Base-by-base conservation (phyloP, 345 rosid species). In the Boechera divaricarpa region DNA sequence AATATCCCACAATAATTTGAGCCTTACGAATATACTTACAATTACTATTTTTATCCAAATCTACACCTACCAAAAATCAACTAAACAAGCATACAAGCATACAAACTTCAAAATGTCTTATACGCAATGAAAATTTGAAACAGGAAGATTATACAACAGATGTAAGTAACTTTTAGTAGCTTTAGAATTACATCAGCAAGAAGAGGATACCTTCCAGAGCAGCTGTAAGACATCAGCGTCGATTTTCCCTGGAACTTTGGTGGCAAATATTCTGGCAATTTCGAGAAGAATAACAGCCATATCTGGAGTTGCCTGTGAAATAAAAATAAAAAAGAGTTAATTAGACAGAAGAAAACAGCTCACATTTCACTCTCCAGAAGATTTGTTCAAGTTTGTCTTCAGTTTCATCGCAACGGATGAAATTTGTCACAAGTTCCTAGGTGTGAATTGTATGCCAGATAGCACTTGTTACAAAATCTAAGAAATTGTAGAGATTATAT, bases 261-360 rank as follows among this genome's bases (percentile, higher is more conserved):
- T 93, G 57, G 99, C 98, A 76, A 96, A 96, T 65, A 96, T 93
- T 83, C 99, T 88, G 52, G 99, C 99, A 81, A 96, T 91, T 91
- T 93, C 98, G 64, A 96, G 98, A 74, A 96, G 90, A 66, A 97
- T 96, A 67, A 96, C 97, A 79, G 98, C 99, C 99, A 96, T 96
- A 83, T 93, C 98, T 55, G 98, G 99, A 39, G 98, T 90, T 52
- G 97, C 98, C 99, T 95, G 83, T 48, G 49, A 77, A 82, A 86
- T 36, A 67, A 79, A 77, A 72, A 29, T 21, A 55, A 58, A 38
- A n/a, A 60, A 52, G 52, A 58, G 57, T 67, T 66, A 36, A 21
- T 39, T 10, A 44, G 15, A 36, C 13, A 26, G n/a, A 62, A 61
- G 66, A 61, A 73, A 67, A 72, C 45, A 61, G 52, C 68, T 53